Conservation (phyloP, 352 stramenopile species). For the Phytophthora melonis region DNA sequence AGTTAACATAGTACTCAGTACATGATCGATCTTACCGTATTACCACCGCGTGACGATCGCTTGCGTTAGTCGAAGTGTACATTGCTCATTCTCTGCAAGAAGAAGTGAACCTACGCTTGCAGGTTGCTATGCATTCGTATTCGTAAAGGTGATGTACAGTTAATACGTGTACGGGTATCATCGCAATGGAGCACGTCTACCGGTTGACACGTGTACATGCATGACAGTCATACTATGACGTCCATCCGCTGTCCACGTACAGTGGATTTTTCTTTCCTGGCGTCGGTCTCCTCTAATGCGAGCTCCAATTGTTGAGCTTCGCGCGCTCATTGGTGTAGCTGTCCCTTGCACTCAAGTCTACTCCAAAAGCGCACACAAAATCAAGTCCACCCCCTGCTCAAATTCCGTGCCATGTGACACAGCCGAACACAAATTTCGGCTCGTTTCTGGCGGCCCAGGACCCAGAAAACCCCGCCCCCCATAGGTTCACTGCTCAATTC, state of each 20-base stretch:
- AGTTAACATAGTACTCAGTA: not conserved
- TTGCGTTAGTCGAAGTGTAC: not conserved
- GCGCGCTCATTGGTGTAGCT: too few species aligned
- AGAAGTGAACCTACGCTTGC: not conserved
- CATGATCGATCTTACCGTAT: too few species aligned
- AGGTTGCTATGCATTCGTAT: too few species aligned
- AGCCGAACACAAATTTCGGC: conserved; percentile 16
- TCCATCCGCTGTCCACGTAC: not conserved
- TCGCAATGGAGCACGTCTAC: not conserved
- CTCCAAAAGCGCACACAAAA: not conserved
- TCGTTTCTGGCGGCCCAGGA: not conserved
- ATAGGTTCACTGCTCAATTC: conserved; percentile 27
- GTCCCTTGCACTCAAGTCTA: too few species aligned
- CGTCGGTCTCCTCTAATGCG: not conserved
- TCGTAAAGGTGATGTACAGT: too few species aligned
- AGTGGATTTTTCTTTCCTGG: not conserved
- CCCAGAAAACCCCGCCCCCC: not conserved
- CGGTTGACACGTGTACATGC: not conserved
- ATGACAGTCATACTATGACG: too few species aligned
- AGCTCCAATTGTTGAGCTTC: too few species aligned
- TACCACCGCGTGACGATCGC: not conserved
- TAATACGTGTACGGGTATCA: too few species aligned
- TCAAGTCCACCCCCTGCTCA: not conserved
- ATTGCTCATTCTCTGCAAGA: not conserved
- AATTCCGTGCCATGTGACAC: conserved; percentile 18